Evolutionary conservation across 1,284 basidiomycete species (phyloP).

Genomic region (Cystobasidiaceae sp.): DNA sequence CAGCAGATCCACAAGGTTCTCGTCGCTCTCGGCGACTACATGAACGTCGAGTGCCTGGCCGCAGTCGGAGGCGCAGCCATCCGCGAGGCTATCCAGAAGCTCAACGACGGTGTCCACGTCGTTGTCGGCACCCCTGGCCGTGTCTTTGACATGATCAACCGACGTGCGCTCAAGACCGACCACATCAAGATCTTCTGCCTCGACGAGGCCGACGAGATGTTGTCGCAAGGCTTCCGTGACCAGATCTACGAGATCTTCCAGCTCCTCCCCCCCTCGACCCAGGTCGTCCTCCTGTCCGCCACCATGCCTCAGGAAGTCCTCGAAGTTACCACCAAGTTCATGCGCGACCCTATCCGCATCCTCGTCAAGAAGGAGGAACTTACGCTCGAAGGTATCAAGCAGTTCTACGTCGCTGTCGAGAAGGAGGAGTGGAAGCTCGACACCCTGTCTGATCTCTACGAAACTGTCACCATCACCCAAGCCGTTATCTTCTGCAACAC

Average conservation of each 20-base stretch:
- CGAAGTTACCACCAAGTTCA: slow-evolving; percentile 90
- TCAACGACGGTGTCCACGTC: slow-evolving; percentile 71
- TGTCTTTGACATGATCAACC: slow-evolving; percentile 86
- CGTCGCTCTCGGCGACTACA: slow-evolving; percentile 83
- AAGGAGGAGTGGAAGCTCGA: slow-evolving; percentile 93
- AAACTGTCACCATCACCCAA: slow-evolving; percentile 87
- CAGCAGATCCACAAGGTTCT: slow-evolving; percentile 95
- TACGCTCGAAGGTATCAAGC: slow-evolving; percentile 85
- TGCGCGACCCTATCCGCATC: slow-evolving; percentile 84
- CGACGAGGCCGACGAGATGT: slow-evolving; percentile 89
- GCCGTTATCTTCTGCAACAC: slow-evolving; percentile 65
- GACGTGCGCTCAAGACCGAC: slow-evolving; percentile 72
- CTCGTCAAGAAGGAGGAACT: slow-evolving; percentile 87
- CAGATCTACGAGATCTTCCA: slow-evolving; percentile 93
- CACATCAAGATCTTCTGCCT: slow-evolving; percentile 86
- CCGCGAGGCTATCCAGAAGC: slow-evolving; percentile 81
- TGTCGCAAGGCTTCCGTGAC: slow-evolving; percentile 87
- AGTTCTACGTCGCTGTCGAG: slow-evolving; percentile 88
- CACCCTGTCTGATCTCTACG: slow-evolving; percentile 83
- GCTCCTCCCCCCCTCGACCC: slow-evolving; percentile 72
- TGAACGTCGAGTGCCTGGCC: slow-evolving; percentile 83
- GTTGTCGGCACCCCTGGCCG: slow-evolving; percentile 85
- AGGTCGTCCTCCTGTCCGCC: slow-evolving; percentile 76
- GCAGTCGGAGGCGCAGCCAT: slow-evolving; percentile 85
- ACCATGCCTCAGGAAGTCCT: slow-evolving; percentile 86